Conservation (phyloP, 352 stramenopile species). For the Halophytophthora polymorphica region DNA sequence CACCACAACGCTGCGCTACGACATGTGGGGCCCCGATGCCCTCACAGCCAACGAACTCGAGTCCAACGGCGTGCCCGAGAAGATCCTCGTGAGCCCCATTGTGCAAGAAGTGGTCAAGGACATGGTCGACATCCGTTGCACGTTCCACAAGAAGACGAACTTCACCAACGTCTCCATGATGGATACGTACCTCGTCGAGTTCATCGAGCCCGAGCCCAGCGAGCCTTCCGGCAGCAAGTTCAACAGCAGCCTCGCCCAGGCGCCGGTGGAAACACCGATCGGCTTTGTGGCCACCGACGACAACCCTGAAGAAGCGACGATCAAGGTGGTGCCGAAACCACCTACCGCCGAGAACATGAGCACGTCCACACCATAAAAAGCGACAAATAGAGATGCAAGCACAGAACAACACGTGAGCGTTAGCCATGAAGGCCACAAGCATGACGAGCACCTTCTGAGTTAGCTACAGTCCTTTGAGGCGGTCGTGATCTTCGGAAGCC, state of each 20-base stretch:
- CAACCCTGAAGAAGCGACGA: not conserved
- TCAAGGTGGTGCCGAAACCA: no score
- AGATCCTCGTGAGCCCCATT: constrained; percentile 73
- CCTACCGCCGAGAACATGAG: no score
- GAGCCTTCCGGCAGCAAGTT: constrained; percentile 7
- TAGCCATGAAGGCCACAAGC: no score
- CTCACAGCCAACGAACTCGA: constrained; percentile 87
- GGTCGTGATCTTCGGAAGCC: no score
- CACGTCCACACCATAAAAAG: no score
- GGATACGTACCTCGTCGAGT: constrained; percentile 84
- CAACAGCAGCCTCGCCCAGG: constrained; percentile 10
- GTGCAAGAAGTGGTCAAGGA: constrained; percentile 81
- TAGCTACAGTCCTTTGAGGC: no score
- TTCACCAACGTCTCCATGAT: constrained; percentile 83
- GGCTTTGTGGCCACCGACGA: constrained; percentile 15
- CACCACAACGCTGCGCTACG: constrained; percentile 83
- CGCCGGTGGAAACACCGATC: constrained; percentile 1
- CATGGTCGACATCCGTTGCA: constrained; percentile 83
- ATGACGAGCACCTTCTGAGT: no score
- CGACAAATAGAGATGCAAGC: no score
- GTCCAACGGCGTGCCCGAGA: constrained; percentile 78
- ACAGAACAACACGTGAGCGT: no score
- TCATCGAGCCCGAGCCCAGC: constrained; percentile 44
- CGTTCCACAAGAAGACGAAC: constrained; percentile 75
- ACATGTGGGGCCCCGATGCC: constrained; percentile 86